phyloP scores from a whole-genome alignment of 2,329 filamentous ascomycete genomes.

The Trichoderma endophyticum region DNA sequence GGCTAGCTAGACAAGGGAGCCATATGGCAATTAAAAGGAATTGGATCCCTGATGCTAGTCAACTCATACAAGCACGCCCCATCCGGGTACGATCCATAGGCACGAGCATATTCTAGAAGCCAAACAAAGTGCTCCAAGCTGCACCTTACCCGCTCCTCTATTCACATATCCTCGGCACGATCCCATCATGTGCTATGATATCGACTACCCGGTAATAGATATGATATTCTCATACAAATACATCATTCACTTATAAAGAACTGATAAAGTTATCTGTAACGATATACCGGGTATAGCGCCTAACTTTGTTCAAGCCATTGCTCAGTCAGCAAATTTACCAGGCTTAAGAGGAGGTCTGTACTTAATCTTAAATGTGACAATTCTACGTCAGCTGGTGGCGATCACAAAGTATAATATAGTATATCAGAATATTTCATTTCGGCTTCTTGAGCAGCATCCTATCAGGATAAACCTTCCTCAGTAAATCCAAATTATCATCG shows the following conservation, averaged over 20 bases:
- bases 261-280: not conserved
- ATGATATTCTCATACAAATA: not conserved
- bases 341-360: not conserved
- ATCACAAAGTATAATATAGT: not conserved
- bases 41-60: not conserved
- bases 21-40: constrained; percentile 8
- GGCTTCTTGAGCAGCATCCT: not conserved
- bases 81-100: not conserved
- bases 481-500: not conserved
- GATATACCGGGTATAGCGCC: not conserved
- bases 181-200: not conserved
- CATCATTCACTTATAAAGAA: not conserved
- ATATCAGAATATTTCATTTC: not conserved
- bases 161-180: not conserved
- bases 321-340: not conserved
- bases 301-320: not conserved
- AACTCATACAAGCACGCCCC: not conserved
- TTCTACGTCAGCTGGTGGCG: not conserved
- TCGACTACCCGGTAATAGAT: not conserved
- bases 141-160: too few species aligned
- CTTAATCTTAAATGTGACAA: not conserved
- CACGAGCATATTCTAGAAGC: not conserved
- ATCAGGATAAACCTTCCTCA: not conserved
- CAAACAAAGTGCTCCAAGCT: not conserved
- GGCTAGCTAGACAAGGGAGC: constrained; percentile 4